Base-by-base conservation (phyloP, 1,284 basidiomycete species). In the Austroboletus novae-zelandiae region DNA sequence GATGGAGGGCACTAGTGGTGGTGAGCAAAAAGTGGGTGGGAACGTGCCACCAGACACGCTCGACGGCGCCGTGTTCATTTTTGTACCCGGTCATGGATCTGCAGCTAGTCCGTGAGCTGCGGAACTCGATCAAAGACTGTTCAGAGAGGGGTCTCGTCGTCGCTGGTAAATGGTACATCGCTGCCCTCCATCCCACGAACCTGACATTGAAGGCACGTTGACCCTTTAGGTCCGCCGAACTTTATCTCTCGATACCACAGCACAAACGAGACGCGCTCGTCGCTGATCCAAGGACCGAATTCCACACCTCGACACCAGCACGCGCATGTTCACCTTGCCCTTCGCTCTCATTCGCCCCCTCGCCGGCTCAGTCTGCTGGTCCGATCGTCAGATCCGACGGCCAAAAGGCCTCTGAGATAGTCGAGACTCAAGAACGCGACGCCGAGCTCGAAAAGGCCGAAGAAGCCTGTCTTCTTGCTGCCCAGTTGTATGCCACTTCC, bases 401-500 rank as follows among this genome's bases (percentile, higher is more conserved):
- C 29, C 67, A 71, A 52, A 61, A 29, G 58, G 57, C 57, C 5
- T 36, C 51, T 6, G 59, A 56, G 30, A 56, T 66, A 27, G 48
- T 62, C 58, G 17, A 71, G 23, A 61, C 61, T 44, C 60, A 60
- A 39, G 56, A 59, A 10, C 52, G 68, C 34, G 81, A 86, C 56
- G 54, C 59, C n/a, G 75, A 76, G 27, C 64, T 78, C 44, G 79
- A 87, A 55, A 70, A 72, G 39, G 73, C 81, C 30, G 91, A 93
- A 48, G 79, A 80, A 49, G 89, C 91, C 64, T 59, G 75, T 13
- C 72, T 93, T 59, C 69, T 81, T 52, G 77, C 89, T 25, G 94
- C 91, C 1, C 86, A 86, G 55, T 74, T 83, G 9, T 88, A 86
- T 60, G 83, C 93, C 57, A 85, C 93, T 55, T 75, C 83, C 18